Evolutionary conservation across 2,329 filamentous ascomycete species (phyloP).

Genomic region (Colletotrichum cereale): DNA sequence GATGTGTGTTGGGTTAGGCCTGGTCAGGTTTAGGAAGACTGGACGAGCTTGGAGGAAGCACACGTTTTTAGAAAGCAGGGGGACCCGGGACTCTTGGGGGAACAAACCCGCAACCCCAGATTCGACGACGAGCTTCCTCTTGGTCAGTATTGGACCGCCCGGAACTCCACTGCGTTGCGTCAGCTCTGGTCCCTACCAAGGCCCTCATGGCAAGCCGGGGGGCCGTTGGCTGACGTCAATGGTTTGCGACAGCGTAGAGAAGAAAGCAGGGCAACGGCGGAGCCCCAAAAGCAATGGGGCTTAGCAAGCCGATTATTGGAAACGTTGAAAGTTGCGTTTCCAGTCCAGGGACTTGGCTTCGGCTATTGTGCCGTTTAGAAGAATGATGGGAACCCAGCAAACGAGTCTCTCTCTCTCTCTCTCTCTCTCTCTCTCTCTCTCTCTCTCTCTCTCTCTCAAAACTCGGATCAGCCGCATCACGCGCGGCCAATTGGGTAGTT

Average conservation of each 20-base stretch:
- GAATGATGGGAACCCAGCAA: neutral
- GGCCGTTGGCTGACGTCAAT: slow-evolving; percentile 21
- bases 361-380: neutral
- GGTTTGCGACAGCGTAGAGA: neutral
- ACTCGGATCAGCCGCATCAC: neutral
- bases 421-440: neutral
- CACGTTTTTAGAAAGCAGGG: neutral
- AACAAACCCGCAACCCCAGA: neutral
- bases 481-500: neutral
- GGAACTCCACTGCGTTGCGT: slow-evolving; percentile 23
- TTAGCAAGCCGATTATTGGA: neutral
- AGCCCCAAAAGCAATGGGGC: neutral
- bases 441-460: too few species aligned
- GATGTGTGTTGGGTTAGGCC: neutral
- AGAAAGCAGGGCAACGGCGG: neutral
- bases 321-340: neutral
- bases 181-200: slow-evolving; percentile 27
- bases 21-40: neutral
- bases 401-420: neutral
- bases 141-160: slow-evolving; percentile 1
- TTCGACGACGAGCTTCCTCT: neutral
- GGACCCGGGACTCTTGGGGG: neutral
- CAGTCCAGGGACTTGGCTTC: neutral
- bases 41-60: neutral
- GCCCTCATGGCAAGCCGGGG: neutral